Evolutionary conservation across 495 filamentous ascomycete species (phyloP).

Genomic region (Pseudotulostoma volvatum): DNA sequence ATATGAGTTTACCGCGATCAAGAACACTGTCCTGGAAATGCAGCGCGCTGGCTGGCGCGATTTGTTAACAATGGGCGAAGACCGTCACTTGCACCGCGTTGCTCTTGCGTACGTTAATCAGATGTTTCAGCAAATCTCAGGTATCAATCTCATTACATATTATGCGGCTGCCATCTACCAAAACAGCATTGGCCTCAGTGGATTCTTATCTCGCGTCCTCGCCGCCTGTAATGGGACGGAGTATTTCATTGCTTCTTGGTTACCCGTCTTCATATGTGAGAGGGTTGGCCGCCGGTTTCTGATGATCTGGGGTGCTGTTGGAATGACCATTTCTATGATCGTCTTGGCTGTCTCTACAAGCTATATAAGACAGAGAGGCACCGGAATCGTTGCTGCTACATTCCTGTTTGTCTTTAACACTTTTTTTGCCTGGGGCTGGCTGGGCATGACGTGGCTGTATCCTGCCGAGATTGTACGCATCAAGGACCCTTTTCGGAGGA

Average conservation of each 20-base stretch:
- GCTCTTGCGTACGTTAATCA: conserved; percentile 60
- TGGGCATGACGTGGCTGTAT: conserved; percentile 65
- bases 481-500: too few species aligned
- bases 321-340: conserved; percentile 54
- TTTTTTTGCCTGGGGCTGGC: conserved; percentile 63
- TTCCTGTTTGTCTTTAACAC: conserved; percentile 64
- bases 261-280: conserved; percentile 56
- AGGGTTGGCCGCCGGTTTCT: conserved; percentile 50
- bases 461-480: conserved; percentile 46
- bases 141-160: conserved; percentile 64
- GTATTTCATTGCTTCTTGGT: conserved; percentile 58
- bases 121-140: conserved; percentile 61
- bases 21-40: conserved; percentile 60
- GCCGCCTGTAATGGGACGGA: conserved; percentile 57
- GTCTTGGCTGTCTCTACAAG: conserved; percentile 39
- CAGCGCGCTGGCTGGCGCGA: conserved; percentile 47
- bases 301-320: conserved; percentile 56
- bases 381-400: conserved; percentile 34
- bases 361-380: conserved; percentile 21
- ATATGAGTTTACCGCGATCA: conserved; percentile 54
- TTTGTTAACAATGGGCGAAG: conserved; percentile 53
- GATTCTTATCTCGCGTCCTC: conserved; percentile 45
- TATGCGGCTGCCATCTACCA: conserved; percentile 53
- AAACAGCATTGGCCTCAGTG: conserved; percentile 35
- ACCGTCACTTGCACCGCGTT: conserved; percentile 60